Evolutionary conservation across 306 rosid genomes (phyloP).

Genomic region (Malus fusca): DNA sequence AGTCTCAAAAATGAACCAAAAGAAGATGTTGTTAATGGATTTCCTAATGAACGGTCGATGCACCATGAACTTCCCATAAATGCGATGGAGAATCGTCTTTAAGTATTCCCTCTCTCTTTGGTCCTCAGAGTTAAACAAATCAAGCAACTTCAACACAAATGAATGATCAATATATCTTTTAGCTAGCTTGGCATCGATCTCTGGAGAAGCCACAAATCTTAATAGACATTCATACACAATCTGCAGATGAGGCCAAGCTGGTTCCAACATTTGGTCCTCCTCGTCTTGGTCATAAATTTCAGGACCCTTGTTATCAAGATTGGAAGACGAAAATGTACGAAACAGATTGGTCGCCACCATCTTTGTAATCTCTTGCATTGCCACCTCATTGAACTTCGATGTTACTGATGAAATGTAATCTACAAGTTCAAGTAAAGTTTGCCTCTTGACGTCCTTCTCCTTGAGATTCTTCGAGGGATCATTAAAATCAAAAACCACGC

Average conservation of each 20-base stretch:
- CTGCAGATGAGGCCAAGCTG: slow-evolving; percentile 62
- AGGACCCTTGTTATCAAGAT: slow-evolving; percentile 30
- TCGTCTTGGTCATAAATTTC: slow-evolving; percentile 48
- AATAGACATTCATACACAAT: slow-evolving; percentile 47
- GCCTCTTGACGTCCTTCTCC: slow-evolving; percentile 50
- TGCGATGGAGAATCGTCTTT: slow-evolving; percentile 53
- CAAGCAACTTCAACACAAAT: slow-evolving; percentile 50
- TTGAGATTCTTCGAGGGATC: slow-evolving; percentile 39
- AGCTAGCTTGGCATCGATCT: slow-evolving; percentile 59
- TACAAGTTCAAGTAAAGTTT: slow-evolving; percentile 52
- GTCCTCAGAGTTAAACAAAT: slow-evolving; percentile 63
- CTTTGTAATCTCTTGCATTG: slow-evolving; percentile 46
- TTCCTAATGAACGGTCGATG: slow-evolving; percentile 60
- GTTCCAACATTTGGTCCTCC: slow-evolving; percentile 53
- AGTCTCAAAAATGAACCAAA: slow-evolving; percentile 54
- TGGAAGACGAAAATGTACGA: slow-evolving; percentile 36
- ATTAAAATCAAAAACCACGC: slow-evolving; percentile 45
- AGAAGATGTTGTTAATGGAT: slow-evolving; percentile 55
- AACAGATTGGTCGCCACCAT: slow-evolving; percentile 51
- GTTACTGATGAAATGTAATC: slow-evolving; percentile 37
- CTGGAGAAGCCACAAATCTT: slow-evolving; percentile 49
- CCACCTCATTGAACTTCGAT: slow-evolving; percentile 45
- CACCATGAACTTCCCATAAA: slow-evolving; percentile 66
- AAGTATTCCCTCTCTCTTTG: slow-evolving; percentile 65
- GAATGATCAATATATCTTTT: slow-evolving; percentile 51